A percentile compares a stretch with the other conserved stretches of the same genome.
Conservation (phyloP, 2,329 filamentous ascomycete genomes). For the Aureobasidium sp. region DNA sequence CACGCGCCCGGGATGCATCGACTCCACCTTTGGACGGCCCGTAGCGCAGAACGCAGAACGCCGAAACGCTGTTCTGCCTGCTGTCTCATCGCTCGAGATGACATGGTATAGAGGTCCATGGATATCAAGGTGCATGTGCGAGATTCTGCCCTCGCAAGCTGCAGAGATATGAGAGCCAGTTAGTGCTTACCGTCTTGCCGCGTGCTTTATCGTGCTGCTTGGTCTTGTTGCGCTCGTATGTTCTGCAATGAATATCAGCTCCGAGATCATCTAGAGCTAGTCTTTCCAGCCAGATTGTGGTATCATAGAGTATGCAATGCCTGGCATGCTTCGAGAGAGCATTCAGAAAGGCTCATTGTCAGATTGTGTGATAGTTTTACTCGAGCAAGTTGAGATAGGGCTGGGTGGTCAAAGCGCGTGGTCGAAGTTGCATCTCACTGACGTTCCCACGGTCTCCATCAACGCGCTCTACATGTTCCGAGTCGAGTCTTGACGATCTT, state of each 20-base stretch:
- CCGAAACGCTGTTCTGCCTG: conserved; percentile 1
- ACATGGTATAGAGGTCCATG: background rate
- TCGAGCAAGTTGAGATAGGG: background rate
- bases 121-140: background rate
- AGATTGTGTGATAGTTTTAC: background rate
- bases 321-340: background rate
- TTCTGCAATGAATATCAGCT: background rate
- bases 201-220: background rate
- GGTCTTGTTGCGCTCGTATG: background rate
- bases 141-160: background rate
- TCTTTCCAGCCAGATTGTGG: too few species aligned
- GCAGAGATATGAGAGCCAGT: too few species aligned
- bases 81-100: background rate
- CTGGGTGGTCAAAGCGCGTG: background rate
- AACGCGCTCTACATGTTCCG: background rate
- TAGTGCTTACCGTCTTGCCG: background rate
- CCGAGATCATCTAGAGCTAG: background rate
- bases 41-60: background rate
- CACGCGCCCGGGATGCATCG: conserved; percentile 4
- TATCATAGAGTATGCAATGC: background rate
- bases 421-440: background rate
- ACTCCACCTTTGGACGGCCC: conserved; percentile 7
- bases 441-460: background rate
- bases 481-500: background rate
- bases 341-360: background rate